phyloP scores from a whole-genome alignment of 495 filamentous ascomycete genomes.

The Lasiosphaeris hirsuta region DNA sequence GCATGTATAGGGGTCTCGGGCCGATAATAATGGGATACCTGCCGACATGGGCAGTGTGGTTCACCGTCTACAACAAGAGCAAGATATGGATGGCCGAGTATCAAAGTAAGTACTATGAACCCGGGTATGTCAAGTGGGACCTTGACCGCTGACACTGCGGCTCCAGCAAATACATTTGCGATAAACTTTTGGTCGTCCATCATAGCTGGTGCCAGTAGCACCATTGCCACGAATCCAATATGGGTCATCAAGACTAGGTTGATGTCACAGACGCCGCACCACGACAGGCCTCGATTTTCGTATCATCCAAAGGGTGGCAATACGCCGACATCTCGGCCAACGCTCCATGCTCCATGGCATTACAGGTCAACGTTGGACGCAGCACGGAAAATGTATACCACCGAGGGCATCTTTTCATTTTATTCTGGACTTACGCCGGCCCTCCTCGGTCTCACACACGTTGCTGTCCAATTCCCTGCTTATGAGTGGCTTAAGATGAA shows the following conservation, averaged over 20 bases:
- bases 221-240: conserved; percentile 95
- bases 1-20: conserved; percentile 89
- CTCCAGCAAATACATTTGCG: conserved; percentile 38
- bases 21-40: conserved; percentile 94
- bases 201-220: conserved; percentile 85
- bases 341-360: conserved; percentile 71
- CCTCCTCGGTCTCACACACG: conserved; percentile 86
- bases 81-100: conserved; percentile 67
- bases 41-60: conserved; percentile 97
- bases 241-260: conserved; percentile 99
- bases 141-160: conserved; percentile 4
- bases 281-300: conserved; percentile 35
- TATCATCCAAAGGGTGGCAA: conserved; percentile 42
- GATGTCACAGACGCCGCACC: conserved; percentile 73
- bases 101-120: conserved; percentile 51
- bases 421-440: conserved; percentile 95
- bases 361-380: conserved; percentile 86
- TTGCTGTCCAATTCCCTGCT: conserved; percentile 95
- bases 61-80: conserved; percentile 88
- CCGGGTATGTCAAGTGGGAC: neutral
- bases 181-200: conserved; percentile 73
- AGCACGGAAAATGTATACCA: conserved; percentile 88
- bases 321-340: conserved; percentile 48
- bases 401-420: conserved; percentile 83
- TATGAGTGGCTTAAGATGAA: conserved; percentile 91